These are phyloP conservation scores for Cyberlindnera lachancei DNA, from an alignment of 805 yeast species.

Conservation along the genomic window DNA sequence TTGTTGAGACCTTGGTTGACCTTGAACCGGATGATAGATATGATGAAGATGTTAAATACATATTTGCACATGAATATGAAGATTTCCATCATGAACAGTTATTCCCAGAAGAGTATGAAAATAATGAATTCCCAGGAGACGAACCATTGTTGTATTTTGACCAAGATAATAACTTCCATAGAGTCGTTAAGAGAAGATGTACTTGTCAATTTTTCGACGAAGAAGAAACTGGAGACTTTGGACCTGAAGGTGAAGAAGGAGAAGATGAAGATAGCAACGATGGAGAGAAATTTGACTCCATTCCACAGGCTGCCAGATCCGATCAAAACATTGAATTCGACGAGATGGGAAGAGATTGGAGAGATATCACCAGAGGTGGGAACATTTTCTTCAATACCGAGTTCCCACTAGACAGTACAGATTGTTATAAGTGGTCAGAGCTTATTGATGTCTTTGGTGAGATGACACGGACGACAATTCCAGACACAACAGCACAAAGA, in stretches of 20 bases:
- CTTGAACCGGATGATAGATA: constrained; percentile 54
- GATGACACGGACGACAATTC: constrained; percentile 23
- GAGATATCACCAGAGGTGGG: constrained; percentile 59
- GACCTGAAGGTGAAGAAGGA: constrained; percentile 1
- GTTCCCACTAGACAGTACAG: constrained; percentile 8
- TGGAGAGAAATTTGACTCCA: constrained; percentile 7
- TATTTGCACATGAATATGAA: constrained; percentile 50
- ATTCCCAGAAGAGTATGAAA: constrained; percentile 21
- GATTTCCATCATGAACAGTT: constrained; percentile 28
- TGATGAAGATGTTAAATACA: constrained; percentile 60
- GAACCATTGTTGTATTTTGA: constrained; percentile 20
- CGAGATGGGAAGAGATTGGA: constrained; percentile 59
- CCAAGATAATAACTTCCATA: constrained; percentile 21
- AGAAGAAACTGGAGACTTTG: constrained; percentile 11
- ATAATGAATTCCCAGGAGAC: constrained; percentile 29
- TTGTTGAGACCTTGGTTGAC: constrained; percentile 46
- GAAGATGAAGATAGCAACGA: constrained; percentile 14
- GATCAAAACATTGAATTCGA: constrained; percentile 40
- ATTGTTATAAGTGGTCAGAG: constrained; percentile 17
- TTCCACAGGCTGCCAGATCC: constrained; percentile 30
- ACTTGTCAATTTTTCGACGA: constrained; percentile 21
- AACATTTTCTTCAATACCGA: constrained; percentile 32
- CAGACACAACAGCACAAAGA: constrained; percentile 28
- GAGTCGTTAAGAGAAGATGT: constrained; percentile 18
- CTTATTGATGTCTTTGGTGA: constrained; percentile 19